Conservation (phyloP, 305 asterid species). For the Fraxinus baroniana region DNA sequence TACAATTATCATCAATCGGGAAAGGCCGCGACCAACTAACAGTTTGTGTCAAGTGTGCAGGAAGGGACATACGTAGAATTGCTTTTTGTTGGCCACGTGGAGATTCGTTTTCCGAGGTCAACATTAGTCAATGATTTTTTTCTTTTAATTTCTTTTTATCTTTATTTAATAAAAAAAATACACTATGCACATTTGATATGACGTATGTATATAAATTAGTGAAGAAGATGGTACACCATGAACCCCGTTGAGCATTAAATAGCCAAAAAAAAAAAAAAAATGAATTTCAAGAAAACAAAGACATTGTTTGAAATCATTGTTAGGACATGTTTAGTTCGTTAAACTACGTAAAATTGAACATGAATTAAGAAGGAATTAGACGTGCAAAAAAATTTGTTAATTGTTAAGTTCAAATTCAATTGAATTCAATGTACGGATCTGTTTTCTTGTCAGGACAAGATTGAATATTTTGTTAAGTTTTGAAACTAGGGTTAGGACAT, state of each 20-base stretch:
- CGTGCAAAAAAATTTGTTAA: not conserved
- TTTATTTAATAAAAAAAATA: too few species aligned
- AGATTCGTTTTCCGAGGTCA: too few species aligned
- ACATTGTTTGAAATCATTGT: not conserved
- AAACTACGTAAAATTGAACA: too few species aligned
- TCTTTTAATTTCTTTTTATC: not conserved
- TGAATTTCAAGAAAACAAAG: not conserved
- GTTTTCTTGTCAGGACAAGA: conserved; percentile 20
- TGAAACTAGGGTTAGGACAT: conserved; percentile 34
- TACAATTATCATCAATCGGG: too few species aligned
- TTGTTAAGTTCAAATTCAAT: not conserved
- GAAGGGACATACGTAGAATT: too few species aligned
- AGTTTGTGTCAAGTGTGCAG: too few species aligned
- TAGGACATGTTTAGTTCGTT: not conserved
- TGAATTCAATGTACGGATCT: not conserved
- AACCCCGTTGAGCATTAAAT: not conserved
- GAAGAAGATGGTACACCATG: not conserved
- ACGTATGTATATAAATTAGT: not conserved
- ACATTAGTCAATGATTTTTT: too few species aligned
- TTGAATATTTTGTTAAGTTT: conserved; percentile 10
- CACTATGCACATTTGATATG: not conserved
- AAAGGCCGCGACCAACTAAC: too few species aligned
- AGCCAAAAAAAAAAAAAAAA: not conserved
- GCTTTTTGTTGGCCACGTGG: too few species aligned
- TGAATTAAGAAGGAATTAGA: not conserved